phyloP scores from a whole-genome alignment of 1,139 yeast genomes.

The Pichia cactophila region DNA sequence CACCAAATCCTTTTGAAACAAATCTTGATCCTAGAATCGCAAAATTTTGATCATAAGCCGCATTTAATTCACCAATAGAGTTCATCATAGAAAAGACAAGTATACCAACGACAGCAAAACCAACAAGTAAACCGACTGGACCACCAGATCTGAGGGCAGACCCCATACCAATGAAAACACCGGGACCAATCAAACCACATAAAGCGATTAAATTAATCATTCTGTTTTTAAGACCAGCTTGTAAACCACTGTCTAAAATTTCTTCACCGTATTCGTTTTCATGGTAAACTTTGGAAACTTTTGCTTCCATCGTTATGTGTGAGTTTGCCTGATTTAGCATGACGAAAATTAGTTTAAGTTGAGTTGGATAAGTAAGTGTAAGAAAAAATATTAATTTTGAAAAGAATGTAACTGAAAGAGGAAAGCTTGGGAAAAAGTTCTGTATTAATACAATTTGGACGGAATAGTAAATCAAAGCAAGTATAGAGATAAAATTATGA shows the following conservation, averaged over 20 bases:
- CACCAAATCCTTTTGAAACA: conserved; percentile 52
- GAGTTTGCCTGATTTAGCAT: conserved; percentile 6
- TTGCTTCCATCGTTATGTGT: conserved; percentile 11
- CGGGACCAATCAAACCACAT: conserved; percentile 24
- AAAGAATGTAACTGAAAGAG: background rate
- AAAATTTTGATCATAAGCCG: conserved; percentile 48
- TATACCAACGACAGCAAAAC: conserved; percentile 44
- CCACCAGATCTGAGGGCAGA: conserved; percentile 20
- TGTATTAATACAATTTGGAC: background rate
- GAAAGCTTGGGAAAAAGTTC: background rate
- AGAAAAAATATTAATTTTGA: too few species aligned
- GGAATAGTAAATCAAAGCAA: too few species aligned
- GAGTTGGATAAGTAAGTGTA: too few species aligned
- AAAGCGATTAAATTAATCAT: conserved; percentile 20
- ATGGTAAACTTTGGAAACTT: conserved; percentile 17
- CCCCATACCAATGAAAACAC: conserved; percentile 24
- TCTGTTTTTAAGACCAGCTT: conserved; percentile 27
- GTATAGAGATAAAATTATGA: too few species aligned
- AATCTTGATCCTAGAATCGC: conserved; percentile 45
- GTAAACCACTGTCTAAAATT: conserved; percentile 24
- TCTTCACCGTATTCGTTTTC: conserved; percentile 25
- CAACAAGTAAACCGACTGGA: conserved; percentile 32
- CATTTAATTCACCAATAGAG: conserved; percentile 49
- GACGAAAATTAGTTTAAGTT: too few species aligned
- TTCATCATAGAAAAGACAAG: conserved; percentile 53